A percentile compares a stretch with the other conserved stretches of the same genome.
phyloP scores from a whole-genome alignment of 108 stramenopile species.

The Nitzschia sp. region DNA sequence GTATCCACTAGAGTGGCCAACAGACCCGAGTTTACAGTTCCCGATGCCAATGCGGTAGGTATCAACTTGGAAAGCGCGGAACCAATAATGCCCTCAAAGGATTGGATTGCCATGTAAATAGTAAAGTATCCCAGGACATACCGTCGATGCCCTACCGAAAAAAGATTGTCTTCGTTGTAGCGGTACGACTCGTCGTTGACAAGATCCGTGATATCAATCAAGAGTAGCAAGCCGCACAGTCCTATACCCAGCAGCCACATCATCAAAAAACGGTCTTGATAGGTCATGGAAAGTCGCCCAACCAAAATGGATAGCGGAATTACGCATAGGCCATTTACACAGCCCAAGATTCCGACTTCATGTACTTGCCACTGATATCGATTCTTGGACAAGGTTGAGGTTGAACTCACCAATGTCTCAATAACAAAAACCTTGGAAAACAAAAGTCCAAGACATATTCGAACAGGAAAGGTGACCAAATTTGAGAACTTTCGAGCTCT shows the following conservation, averaged over 20 bases:
- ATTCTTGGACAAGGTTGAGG: constrained; percentile 80
- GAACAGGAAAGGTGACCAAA: constrained; percentile 55
- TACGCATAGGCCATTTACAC: constrained; percentile 73
- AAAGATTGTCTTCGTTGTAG: constrained; percentile 58
- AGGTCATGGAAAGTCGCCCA: constrained; percentile 58
- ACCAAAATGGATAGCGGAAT: constrained; percentile 80
- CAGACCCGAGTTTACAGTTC: constrained; percentile 65
- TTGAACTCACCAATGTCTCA: constrained; percentile 76
- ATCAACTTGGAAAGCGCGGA: constrained; percentile 86
- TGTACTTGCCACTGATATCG: constrained; percentile 79
- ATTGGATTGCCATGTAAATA: constrained; percentile 64
- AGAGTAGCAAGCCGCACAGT: constrained; percentile 51
- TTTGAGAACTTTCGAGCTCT: constrained; percentile 24
- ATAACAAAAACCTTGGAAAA: constrained; percentile 86
- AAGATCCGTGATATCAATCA: constrained; percentile 70
- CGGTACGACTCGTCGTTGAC: constrained; percentile 26
- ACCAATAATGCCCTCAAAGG: constrained; percentile 84
- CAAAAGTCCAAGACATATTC: constrained; percentile 66
- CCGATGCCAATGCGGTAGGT: constrained; percentile 81
- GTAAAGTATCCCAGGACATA: constrained; percentile 70
- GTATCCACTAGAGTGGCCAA: constrained; percentile 49
- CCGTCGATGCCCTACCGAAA: constrained; percentile 53
- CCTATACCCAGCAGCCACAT: constrained; percentile 49
- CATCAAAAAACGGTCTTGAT: constrained; percentile 65
- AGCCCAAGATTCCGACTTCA: constrained; percentile 79